These are phyloP conservation scores for Aspergillus neoniger DNA, from an alignment of 2,329 filamentous ascomycete species.

Conservation along the genomic window DNA sequence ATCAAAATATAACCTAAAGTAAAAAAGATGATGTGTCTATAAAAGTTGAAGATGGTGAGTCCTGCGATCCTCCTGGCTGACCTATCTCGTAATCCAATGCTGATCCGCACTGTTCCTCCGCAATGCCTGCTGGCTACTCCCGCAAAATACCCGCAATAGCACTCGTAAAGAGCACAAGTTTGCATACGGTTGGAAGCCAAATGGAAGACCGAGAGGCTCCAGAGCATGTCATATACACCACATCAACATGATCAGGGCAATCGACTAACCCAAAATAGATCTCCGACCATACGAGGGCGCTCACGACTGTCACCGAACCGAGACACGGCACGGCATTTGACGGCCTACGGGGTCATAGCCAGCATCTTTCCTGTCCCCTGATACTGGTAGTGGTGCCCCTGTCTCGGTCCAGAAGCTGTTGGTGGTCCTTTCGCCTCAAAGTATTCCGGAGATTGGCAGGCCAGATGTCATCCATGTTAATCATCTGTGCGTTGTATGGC, in stretches of 20 bases:
- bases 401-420: neutral
- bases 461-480: neutral
- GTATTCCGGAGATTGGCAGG: neutral
- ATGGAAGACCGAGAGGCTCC: neutral
- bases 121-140: neutral
- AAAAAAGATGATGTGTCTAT: too few relatives aligned
- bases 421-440: neutral
- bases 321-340: neutral
- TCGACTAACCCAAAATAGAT: neutral
- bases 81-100: neutral
- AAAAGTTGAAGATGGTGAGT: neutral
- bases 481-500: neutral
- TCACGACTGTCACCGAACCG: neutral
- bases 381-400: neutral
- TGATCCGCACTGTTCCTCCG: neutral
- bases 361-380: neutral
- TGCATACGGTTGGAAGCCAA: too few relatives aligned
- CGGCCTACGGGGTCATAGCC: too few relatives aligned
- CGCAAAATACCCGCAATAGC: neutral
- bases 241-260: neutral
- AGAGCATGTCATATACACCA: neutral
- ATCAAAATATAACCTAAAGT: neutral
- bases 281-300: neutral
- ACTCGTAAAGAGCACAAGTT: neutral
- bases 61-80: neutral